Evolutionary conservation across 78 protist species (phyloP).

Genomic region (Chrysochromulina parva): DNA sequence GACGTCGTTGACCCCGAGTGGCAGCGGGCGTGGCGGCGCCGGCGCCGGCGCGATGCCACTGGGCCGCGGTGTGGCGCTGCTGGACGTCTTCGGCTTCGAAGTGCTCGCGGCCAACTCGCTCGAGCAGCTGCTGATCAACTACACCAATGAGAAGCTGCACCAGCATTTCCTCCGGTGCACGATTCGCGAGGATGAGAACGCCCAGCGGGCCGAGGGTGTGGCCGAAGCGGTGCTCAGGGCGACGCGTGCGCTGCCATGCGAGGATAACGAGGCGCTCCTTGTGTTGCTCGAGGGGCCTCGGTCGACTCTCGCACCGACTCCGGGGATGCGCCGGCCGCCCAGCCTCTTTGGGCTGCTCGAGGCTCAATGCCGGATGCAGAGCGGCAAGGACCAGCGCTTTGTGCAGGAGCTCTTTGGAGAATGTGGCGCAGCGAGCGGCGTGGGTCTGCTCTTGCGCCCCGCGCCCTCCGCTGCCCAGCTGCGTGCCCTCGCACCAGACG

Average conservation of each 20-base stretch:
- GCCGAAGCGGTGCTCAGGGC: too few species aligned
- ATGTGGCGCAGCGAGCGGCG: too few species aligned
- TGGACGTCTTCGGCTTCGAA: conserved; percentile 95
- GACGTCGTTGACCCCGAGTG: too few species aligned
- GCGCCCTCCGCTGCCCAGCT: too few species aligned
- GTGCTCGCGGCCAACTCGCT: conserved; percentile 84
- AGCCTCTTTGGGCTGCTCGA: conserved; percentile 86
- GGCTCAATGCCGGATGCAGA: conserved; percentile 31
- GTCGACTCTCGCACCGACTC: too few species aligned
- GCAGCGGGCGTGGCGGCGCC: background rate
- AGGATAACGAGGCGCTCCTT: too few species aligned
- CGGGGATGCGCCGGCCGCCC: conserved; percentile 43
- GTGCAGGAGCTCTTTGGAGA: background rate
- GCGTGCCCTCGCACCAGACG: background rate
- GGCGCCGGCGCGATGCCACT: background rate
- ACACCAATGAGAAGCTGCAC: conserved; percentile 80
- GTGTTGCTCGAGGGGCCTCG: too few species aligned
- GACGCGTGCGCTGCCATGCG: too few species aligned
- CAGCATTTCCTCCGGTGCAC: conserved; percentile 67
- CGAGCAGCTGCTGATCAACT: conserved; percentile 92
- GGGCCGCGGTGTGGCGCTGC: conserved; percentile 59
- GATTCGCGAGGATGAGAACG: too few species aligned
- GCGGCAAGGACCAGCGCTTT: conserved; percentile 37
- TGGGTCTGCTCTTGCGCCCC: too few species aligned
- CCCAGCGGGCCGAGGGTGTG: too few species aligned